Percentiles rank a stretch among this genome's conserved stretches.
phyloP scores from a whole-genome alignment of 495 filamentous ascomycete species.

The Articulospora tetracladia region DNA sequence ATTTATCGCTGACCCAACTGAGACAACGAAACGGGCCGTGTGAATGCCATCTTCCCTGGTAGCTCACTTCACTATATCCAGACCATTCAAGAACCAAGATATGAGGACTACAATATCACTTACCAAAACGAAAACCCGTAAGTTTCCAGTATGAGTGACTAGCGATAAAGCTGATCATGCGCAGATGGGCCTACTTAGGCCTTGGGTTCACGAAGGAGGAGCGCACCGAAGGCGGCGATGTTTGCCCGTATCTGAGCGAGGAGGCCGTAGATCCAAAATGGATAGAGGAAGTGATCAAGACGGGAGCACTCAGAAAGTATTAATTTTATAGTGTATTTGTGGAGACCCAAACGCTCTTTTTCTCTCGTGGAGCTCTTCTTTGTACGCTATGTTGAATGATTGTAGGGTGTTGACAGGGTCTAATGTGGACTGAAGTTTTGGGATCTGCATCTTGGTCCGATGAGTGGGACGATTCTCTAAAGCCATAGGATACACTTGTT shows the following conservation, averaged over 20 bases:
- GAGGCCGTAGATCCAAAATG: conserved; percentile 19
- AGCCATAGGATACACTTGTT: background rate
- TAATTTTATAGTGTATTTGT: too few species aligned
- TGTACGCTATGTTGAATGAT: too few species aligned
- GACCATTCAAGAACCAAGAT: conserved; percentile 13
- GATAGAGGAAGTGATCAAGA: conserved; percentile 18
- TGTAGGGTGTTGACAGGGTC: background rate
- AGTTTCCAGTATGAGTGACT: background rate
- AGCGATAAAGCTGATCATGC: background rate
- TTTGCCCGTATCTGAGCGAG: conserved; percentile 14
- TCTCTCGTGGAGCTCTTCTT: too few species aligned
- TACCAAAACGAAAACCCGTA: conserved; percentile 18
- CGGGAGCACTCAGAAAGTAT: conserved; percentile 6
- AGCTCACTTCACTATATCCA: conserved; percentile 14
- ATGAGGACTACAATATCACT: conserved; percentile 21
- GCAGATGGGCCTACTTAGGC: conserved; percentile 14
- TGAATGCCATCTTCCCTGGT: conserved; percentile 17
- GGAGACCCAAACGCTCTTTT: too few species aligned
- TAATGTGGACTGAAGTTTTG: too few species aligned
- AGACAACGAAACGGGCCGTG: conserved; percentile 20
- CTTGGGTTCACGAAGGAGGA: conserved; percentile 17
- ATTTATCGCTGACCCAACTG: background rate
- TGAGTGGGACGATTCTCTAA: too few species aligned
- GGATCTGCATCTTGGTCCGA: too few species aligned
- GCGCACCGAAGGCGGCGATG: conserved; percentile 7